Percentiles rank a stretch among this genome's conserved stretches.
These are phyloP conservation scores for Syzygium malaccense DNA, from an alignment of 441 rosid species.

Conservation along the genomic window DNA sequence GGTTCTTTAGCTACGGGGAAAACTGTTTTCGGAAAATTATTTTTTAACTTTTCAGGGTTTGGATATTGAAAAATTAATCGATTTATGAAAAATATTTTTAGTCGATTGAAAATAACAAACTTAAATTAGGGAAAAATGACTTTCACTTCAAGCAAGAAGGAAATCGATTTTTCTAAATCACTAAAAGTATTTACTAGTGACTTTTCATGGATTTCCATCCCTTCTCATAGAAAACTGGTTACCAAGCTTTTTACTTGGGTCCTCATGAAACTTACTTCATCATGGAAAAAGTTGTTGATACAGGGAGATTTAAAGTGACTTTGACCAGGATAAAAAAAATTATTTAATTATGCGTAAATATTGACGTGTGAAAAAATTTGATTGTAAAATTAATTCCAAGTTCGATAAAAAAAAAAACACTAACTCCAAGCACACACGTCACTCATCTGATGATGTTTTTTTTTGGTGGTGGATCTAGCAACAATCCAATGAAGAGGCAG, in stretches of 20 bases:
- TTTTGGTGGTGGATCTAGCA: not conserved
- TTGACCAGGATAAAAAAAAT: not conserved
- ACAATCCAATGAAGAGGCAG: not conserved
- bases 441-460: not conserved
- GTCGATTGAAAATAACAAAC: not conserved
- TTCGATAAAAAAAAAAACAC: no score
- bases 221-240: not conserved
- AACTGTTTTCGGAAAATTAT: not conserved
- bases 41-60: not conserved
- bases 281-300: not conserved
- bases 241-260: not conserved
- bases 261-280: not conserved
- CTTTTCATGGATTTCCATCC: not conserved
- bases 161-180: not conserved
- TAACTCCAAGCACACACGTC: not conserved
- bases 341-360: not conserved
- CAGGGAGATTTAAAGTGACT: not conserved
- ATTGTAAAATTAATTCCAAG: not conserved
- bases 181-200: not conserved
- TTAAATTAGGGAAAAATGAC: not conserved
- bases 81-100: not conserved
- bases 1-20: not conserved
- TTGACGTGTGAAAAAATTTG: not conserved
- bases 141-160: not conserved
- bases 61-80: not conserved